Evolutionary conservation across 805 yeast genomes (phyloP), one percentile per base, ranked within the genome.

Genomic region (Candida yuanshanica): DNA sequence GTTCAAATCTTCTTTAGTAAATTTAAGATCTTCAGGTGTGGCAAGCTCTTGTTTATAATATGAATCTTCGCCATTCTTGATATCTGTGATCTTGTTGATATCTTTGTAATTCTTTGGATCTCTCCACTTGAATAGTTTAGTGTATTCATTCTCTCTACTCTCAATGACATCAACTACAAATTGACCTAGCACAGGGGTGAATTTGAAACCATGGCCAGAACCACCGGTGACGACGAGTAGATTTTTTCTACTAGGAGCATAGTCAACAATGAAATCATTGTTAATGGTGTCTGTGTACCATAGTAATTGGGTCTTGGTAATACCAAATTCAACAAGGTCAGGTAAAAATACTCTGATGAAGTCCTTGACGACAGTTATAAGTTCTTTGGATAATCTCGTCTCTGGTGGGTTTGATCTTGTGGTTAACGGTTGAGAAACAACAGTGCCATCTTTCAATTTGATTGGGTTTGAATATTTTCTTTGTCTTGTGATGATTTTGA

Each of bases 201-300:
- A 58, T 43, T 62, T 63, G 41, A 63, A 62, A 1, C 58, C 66
- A 45, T 63, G 65, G 3, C 67, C 67, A 5, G 63, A 60, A 4
- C 64, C 41, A 38, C 41, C 67, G 36, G 66, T 66, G 20, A 64
- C 56, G n/a, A 58, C 64, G 6, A 63, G 36, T 25, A 63, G 38
- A 18, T 52, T 53, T 22, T 50, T 50, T 22, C 33, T 63, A 3
- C 20, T 14, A 8, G 41, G 41, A 14, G 24, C 33, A 20, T n/a
- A 33, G 20, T 38, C 41, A 10, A 38, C 23, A n/a, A 38, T 20
- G 14, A 23, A 38, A 49, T 50, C 64, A 26, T 59, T 56, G 35
- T 61, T 54, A 16, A 60, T 60, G 4, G 66, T 51, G 41, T 63
- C 66, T 5, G 63, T 61, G 40, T 62, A 63, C 67, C 67, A 72